phyloP scores from a whole-genome alignment of 108 stramenopile genomes.

The Nitzschia putrida region DNA sequence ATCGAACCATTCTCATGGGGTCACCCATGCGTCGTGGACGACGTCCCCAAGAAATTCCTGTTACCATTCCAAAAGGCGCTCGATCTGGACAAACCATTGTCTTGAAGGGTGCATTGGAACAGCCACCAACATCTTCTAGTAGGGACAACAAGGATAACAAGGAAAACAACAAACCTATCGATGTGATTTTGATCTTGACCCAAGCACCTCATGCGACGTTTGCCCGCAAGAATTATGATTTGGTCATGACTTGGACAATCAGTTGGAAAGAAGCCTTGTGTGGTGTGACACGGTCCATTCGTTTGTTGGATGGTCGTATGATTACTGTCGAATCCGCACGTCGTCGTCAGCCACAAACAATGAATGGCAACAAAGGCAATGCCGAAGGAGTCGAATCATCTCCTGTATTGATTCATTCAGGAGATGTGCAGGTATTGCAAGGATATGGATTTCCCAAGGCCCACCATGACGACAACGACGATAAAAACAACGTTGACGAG shows the following conservation, averaged over 20 bases:
- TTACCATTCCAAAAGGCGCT: constrained; percentile 61
- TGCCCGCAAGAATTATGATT: constrained; percentile 72
- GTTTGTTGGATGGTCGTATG: constrained; percentile 57
- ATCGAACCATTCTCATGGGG: constrained; percentile 47
- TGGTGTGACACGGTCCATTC: constrained; percentile 52
- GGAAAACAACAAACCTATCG: constrained; percentile 57
- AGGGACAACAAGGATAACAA: constrained; percentile 4
- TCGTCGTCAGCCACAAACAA: not conserved
- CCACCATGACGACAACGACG: constrained; percentile 5
- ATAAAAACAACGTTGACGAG: constrained; percentile 9
- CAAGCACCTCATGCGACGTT: constrained; percentile 58
- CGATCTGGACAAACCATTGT: constrained; percentile 57
- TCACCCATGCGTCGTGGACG: constrained; percentile 46
- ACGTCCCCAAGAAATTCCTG: constrained; percentile 54
- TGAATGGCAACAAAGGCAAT: constrained; percentile 9
- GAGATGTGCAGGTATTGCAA: constrained; percentile 75
- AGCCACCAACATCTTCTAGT: not conserved
- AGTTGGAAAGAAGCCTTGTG: constrained; percentile 62
- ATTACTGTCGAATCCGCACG: constrained; percentile 41
- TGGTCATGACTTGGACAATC: constrained; percentile 74
- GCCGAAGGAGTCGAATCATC: constrained; percentile 7
- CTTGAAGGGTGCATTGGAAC: constrained; percentile 72
- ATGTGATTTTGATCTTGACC: constrained; percentile 67
- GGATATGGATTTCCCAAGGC: constrained; percentile 82
- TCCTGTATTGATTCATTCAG: constrained; percentile 8